Evolutionary conservation across 73 alveolate species (phyloP).

Genomic region (Paramecium octaurelia): DNA sequence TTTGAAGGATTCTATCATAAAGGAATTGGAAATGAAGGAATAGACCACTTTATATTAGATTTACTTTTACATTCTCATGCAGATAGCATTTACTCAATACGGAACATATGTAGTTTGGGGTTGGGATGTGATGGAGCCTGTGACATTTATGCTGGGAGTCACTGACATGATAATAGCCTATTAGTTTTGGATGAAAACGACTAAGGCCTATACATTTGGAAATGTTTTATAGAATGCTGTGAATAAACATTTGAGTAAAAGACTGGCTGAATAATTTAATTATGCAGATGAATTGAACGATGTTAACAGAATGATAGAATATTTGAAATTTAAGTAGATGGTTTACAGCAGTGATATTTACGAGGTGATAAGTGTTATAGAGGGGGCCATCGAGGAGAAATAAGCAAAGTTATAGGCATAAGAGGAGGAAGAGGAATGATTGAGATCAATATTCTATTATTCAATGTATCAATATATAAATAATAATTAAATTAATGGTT

Average conservation of each 20-base stretch:
- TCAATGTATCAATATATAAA: not conserved
- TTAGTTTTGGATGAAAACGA: conserved; percentile 60
- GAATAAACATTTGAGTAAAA: not conserved
- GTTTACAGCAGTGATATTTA: not conserved
- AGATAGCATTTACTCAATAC: conserved; percentile 57
- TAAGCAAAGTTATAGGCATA: conserved; percentile 26
- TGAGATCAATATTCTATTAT: not conserved
- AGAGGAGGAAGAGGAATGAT: conserved; percentile 17
- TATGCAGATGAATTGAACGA: conserved; percentile 37
- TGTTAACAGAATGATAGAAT: conserved; percentile 23
- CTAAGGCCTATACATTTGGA: conserved; percentile 40
- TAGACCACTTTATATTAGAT: conserved; percentile 35
- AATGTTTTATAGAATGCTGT: conserved; percentile 26
- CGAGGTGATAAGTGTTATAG: conserved; percentile 11
- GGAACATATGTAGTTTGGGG: conserved; percentile 65
- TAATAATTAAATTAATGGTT: not conserved
- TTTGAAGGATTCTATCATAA: not conserved
- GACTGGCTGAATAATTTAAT: not conserved
- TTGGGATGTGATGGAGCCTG: conserved; percentile 75
- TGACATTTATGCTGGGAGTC: conserved; percentile 64
- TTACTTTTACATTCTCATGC: not conserved
- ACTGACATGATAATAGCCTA: conserved; percentile 62
- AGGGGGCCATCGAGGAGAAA: conserved; percentile 40
- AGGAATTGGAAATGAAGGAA: conserved; percentile 26
- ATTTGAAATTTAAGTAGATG: conserved; percentile 21